Conservation (phyloP, 2,329 filamentous ascomycete genomes). For the Dothistroma pini region DNA sequence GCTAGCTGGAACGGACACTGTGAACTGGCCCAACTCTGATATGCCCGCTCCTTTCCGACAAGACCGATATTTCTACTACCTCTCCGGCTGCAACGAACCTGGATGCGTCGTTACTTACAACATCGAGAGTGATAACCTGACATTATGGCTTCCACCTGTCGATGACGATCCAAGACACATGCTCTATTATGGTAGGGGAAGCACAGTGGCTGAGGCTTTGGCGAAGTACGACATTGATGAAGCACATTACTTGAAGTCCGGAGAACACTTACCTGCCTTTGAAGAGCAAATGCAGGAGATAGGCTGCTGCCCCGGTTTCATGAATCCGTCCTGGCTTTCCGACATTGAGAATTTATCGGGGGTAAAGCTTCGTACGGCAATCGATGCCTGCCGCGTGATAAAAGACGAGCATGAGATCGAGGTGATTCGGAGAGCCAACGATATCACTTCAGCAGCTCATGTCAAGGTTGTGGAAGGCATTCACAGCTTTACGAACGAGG, state of each 20-base stretch:
- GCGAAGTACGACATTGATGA: slow-evolving; percentile 74
- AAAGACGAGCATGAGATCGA: slow-evolving; percentile 85
- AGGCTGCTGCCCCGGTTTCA: not conserved
- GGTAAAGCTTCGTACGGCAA: slow-evolving; percentile 45
- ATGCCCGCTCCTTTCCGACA: slow-evolving; percentile 76
- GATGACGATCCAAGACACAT: slow-evolving; percentile 70
- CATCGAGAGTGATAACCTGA: slow-evolving; percentile 66
- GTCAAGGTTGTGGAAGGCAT: slow-evolving; percentile 65
- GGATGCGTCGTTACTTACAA: slow-evolving; percentile 82
- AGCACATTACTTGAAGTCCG: slow-evolving; percentile 50
- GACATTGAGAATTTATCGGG: not conserved
- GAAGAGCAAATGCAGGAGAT: not conserved
- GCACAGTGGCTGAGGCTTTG: slow-evolving; percentile 71
- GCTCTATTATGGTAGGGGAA: slow-evolving; percentile 87
- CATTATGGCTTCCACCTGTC: slow-evolving; percentile 85
- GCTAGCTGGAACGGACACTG: slow-evolving; percentile 58
- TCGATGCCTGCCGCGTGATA: slow-evolving; percentile 74
- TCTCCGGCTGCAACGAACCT: slow-evolving; percentile 78
- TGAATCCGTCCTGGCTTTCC: not conserved
- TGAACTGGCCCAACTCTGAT: slow-evolving; percentile 64
- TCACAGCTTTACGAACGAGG: slow-evolving; percentile 66
- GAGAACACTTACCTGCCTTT: not conserved
- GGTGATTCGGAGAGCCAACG: slow-evolving; percentile 76
- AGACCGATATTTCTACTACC: slow-evolving; percentile 82
- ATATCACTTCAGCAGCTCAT: slow-evolving; percentile 74